Percentiles rank a stretch among this genome's conserved stretches.
phyloP scores from a whole-genome alignment of 2,329 filamentous ascomycete species.

The Chaetomiaceae sp. region DNA sequence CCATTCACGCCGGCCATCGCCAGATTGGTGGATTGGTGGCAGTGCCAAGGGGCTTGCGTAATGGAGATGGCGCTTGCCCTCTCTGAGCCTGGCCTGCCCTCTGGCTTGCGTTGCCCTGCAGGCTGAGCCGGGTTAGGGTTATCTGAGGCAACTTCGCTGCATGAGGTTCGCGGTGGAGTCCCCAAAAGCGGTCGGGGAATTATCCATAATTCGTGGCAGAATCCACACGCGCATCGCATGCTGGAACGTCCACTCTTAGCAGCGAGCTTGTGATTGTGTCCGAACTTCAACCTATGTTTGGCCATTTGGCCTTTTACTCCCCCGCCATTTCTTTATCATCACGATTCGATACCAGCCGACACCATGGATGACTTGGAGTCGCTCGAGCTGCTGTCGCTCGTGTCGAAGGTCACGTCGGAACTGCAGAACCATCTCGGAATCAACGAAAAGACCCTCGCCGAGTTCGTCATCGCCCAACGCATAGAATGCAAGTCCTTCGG shows the following conservation, averaged over 20 bases:
- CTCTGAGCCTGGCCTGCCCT: conserved; percentile 2
- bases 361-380: conserved; percentile 86
- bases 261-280: background rate
- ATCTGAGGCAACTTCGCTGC: background rate
- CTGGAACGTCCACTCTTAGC: too few species aligned
- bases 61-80: conserved; percentile 16
- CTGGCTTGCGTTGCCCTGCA: background rate
- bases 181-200: background rate
- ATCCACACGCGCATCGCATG: background rate
- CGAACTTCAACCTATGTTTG: background rate
- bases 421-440: conserved; percentile 90
- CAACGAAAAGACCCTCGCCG: conserved; percentile 88
- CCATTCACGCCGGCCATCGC: conserved; percentile 4
- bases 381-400: conserved; percentile 87
- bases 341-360: conserved; percentile 5
- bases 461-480: conserved; percentile 92
- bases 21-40: conserved; percentile 9
- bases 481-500: conserved; percentile 63
- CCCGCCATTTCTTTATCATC: too few species aligned
- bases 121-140: conserved; percentile 3
- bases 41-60: conserved; percentile 25
- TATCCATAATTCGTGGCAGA: conserved; percentile 5
- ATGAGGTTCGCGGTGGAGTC: too few species aligned
- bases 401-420: conserved; percentile 91
- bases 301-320: background rate